A percentile compares a stretch with the other conserved stretches of the same genome.
Evolutionary conservation across 305 asterid species (phyloP).

Genomic region (Plantago lanceolata): DNA sequence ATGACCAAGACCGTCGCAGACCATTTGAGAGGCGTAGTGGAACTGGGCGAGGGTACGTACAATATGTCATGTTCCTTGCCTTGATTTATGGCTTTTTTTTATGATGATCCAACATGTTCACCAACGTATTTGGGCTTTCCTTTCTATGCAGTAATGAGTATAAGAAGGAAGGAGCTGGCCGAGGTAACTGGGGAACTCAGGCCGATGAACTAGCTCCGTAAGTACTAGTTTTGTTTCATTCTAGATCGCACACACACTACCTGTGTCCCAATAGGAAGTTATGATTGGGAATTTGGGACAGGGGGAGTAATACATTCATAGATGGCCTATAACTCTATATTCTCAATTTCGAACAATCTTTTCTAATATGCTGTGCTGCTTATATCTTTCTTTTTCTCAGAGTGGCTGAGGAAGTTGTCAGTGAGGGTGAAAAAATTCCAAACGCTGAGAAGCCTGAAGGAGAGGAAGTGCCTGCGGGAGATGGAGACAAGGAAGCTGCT

Average conservation of each 20-base stretch:
- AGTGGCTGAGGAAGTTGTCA: constrained; percentile 41
- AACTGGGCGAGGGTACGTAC: constrained; percentile 54
- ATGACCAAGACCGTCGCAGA: constrained; percentile 45
- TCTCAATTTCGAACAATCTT: too few relatives aligned
- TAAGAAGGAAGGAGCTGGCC: constrained; percentile 75
- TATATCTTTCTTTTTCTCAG: constrained; percentile 25
- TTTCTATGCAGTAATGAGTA: constrained; percentile 39
- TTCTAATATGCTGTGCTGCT: neutral
- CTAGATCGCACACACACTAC: neutral
- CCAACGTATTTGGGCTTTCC: neutral
- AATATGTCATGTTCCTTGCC: neutral
- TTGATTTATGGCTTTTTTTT: neutral
- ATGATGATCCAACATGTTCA: neutral
- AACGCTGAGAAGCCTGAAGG: constrained; percentile 45
- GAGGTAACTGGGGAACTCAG: constrained; percentile 66
- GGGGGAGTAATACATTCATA: neutral
- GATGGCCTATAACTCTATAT: too few relatives aligned
- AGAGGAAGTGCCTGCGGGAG: constrained; percentile 40
- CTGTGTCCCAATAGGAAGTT: neutral
- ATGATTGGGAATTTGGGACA: neutral
- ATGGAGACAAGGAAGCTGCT: constrained; percentile 39
- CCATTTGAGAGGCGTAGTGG: constrained; percentile 59
- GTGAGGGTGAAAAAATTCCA: constrained; percentile 41
- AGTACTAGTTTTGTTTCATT: constrained; percentile 27
- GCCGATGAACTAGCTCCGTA: constrained; percentile 52